Evolutionary conservation across 129 eudicot genomes (phyloP).

Genomic region (Calendula officinalis): DNA sequence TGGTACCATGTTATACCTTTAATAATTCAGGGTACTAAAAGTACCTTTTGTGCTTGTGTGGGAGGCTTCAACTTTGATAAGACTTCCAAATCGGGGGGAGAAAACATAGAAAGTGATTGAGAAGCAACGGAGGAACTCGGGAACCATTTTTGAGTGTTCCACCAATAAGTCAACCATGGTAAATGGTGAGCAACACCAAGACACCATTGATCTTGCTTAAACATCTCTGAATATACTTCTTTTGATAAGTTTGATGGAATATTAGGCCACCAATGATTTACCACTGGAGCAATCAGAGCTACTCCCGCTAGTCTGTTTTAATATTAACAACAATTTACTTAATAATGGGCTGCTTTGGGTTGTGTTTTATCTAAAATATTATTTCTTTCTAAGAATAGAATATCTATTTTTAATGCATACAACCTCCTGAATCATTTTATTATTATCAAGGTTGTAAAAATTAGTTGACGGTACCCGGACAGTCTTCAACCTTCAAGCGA

Average conservation of each 20-base stretch:
- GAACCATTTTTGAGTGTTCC: conserved; percentile 75
- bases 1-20: no score
- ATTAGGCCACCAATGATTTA: conserved; percentile 74
- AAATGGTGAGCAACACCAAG: conserved; percentile 56
- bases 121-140: conserved; percentile 41
- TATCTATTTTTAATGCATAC: not conserved
- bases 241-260: conserved; percentile 53
- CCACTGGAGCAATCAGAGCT: conserved; percentile 49
- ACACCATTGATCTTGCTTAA: conserved; percentile 57
- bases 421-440: not conserved
- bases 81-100: conserved; percentile 51
- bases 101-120: conserved; percentile 37
- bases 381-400: not conserved
- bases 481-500: no score
- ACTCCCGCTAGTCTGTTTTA: conserved; percentile 75
- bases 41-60: conserved; percentile 42
- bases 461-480: no score
- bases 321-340: no score
- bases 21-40: no score
- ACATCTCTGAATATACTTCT: conserved; percentile 48
- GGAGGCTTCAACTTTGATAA: conserved; percentile 21
- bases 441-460: not conserved
- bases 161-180: conserved; percentile 83
- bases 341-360: not conserved
- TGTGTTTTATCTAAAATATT: not conserved